Evolutionary conservation across 2,329 filamentous ascomycete genomes (phyloP), one percentile per base, ranked within the genome.

Genomic region (Pseudocercospora pini-densiflorae): DNA sequence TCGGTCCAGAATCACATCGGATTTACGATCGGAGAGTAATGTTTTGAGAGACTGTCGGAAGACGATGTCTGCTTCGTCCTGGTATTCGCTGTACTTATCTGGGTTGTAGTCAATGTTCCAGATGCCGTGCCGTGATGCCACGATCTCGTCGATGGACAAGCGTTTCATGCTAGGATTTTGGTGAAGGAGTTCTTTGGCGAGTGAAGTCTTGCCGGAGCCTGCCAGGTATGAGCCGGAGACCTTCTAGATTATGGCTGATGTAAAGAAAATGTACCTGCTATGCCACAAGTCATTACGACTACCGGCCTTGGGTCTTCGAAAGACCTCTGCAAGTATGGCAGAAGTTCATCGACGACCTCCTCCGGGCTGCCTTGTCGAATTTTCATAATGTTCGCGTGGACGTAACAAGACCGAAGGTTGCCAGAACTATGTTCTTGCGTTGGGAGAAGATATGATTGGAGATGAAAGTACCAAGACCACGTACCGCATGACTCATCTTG

Each of bases 181-280:
- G 12, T 16, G 36, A 7, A 63, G 21, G 8, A 67, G 29, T 43
- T 40, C 62, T 57, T 59, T 40, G 5, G 61, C 40, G 10, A 64
- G 59, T 14, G 59, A 59, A 12, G 65, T 67, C 47, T 64, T 67
- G 40, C 65, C 65, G 19, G 62, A 58, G 33, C 64, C 64, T 66
- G n/a, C 51, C 5, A 14, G 19, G 29, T 16, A 10, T 27, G 1
- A 54, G 14, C 12, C 31, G 49, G 1, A 3, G 6, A 5, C 21
- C 33, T 14, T 49, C n/a, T 23, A 12, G 6, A 29, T 31, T 2
- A 43, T 43, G 40, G 5, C 2, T 43, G 40, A 5, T 24, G 21
- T 51, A 3, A 12, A 14, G 6, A 7, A 9, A 29, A 29, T 4
- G 14, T 66, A 61, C 61, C 65, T 31, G 61, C 61, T 29, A 67